A percentile compares a stretch with the other conserved stretches of the same genome.
Conservation (phyloP, 345 rosid genomes). For the Reutealis trisperma region DNA sequence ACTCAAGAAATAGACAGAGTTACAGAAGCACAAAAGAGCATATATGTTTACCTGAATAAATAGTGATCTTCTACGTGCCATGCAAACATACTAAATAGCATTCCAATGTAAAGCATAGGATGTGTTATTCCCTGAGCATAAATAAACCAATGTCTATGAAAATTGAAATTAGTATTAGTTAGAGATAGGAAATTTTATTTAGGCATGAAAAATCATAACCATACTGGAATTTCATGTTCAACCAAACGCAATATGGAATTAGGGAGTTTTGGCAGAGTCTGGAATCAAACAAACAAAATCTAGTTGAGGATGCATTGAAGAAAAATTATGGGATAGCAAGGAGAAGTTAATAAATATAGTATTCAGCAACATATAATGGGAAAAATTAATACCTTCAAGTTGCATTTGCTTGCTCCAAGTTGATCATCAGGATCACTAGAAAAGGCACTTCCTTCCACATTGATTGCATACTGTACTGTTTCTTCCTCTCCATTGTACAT, state of each 20-base stretch:
- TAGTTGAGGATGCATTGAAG: too few species aligned
- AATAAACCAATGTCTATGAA: conserved; percentile 43
- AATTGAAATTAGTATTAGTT: too few species aligned
- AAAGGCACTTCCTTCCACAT: conserved; percentile 99
- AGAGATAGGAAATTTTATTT: too few species aligned
- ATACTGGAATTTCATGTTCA: too few species aligned
- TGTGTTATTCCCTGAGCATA: conserved; percentile 99
- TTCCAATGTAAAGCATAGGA: conserved; percentile 99
- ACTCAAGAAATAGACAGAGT: too few species aligned
- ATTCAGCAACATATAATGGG: too few species aligned
- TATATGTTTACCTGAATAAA: conserved; percentile 75
- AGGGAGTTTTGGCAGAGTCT: too few species aligned
- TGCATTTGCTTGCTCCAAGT: conserved; percentile 97
- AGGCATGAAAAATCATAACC: conserved; percentile 9
- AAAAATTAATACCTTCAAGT: conserved; percentile 75
- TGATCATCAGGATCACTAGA: conserved; percentile 84
- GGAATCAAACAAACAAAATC: too few species aligned
- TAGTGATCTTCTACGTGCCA: conserved; percentile 99
- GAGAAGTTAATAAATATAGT: too few species aligned
- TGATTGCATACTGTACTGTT: conserved; percentile 98
- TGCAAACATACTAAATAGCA: conserved; percentile 98
- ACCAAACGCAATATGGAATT: too few species aligned
- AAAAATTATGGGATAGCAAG: too few species aligned
- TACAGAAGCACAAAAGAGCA: too few species aligned
- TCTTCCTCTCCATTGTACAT: conserved; percentile 93